These are phyloP conservation scores for Groenewaldozyma auringiensis DNA, from an alignment of 1,139 yeast genomes.

Conservation along the genomic window DNA sequence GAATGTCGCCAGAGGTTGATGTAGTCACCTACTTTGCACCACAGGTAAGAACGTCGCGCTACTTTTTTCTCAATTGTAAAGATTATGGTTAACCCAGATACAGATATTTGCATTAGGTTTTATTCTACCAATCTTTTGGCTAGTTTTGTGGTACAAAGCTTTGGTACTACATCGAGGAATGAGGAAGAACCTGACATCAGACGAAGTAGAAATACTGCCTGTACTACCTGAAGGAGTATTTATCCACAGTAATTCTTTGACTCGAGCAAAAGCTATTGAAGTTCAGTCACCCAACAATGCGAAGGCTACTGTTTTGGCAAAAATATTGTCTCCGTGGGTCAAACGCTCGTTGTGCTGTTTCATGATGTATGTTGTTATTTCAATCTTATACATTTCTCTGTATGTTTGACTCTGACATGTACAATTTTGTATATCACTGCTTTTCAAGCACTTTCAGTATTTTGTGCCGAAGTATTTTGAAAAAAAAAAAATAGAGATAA, in stretches of 20 bases:
- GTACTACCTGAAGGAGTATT: background rate
- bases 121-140: slow-evolving; percentile 5
- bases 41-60: background rate
- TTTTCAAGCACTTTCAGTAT: too few species aligned
- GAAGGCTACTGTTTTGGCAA: background rate
- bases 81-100: too few species aligned
- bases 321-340: slow-evolving; percentile 3
- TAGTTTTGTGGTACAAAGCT: background rate
- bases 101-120: too few species aligned
- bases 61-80: too few species aligned
- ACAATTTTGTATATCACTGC: too few species aligned
- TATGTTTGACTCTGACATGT: too few species aligned
- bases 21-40: slow-evolving; percentile 1
- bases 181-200: background rate
- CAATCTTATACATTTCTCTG: background rate
- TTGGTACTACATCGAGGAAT: background rate
- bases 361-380: background rate
- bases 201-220: background rate
- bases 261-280: too few species aligned
- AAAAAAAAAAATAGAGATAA: too few species aligned
- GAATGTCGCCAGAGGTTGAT: slow-evolving; percentile 1
- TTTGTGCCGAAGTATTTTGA: too few species aligned
- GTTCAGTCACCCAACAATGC: too few species aligned
- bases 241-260: too few species aligned
- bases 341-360: slow-evolving; percentile 1